Evolutionary conservation across 257 asterid genomes (phyloP).

Genomic region (Scutellaria barbata): DNA sequence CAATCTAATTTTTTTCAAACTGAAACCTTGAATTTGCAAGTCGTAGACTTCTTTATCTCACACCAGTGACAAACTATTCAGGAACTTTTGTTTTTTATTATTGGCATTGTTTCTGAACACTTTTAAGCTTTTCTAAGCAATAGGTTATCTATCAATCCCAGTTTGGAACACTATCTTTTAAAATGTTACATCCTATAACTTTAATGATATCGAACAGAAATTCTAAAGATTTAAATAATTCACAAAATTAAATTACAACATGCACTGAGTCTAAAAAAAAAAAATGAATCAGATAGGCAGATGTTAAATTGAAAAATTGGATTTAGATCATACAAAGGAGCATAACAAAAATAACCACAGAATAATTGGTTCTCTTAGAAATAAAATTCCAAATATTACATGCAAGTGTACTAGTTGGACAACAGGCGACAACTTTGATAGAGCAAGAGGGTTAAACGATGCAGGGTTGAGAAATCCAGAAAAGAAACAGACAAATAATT

Average conservation of each 20-base stretch:
- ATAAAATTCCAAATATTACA: background rate
- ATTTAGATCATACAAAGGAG: slow-evolving; percentile 20
- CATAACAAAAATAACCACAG: background rate
- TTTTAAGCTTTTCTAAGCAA: background rate
- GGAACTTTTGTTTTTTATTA: slow-evolving; percentile 1
- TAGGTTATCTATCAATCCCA: background rate
- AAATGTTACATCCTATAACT: background rate
- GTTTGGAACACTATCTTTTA: slow-evolving; percentile 10
- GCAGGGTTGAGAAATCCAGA: slow-evolving; percentile 21
- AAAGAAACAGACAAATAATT: slow-evolving; percentile 30
- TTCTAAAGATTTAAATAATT: slow-evolving; percentile 10
- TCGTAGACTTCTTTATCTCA: background rate
- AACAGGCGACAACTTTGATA: slow-evolving; percentile 13
- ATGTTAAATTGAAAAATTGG: background rate
- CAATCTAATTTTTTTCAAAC: too few species aligned
- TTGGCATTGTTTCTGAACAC: background rate
- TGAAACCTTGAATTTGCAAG: too few species aligned
- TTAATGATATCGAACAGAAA: background rate
- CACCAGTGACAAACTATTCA: background rate
- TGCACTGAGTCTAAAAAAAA: slow-evolving; percentile 26
- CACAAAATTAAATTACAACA: slow-evolving; percentile 25
- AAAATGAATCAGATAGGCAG: background rate
- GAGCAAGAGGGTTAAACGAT: background rate
- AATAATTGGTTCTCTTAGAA: slow-evolving; percentile 10
- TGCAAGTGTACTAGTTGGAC: slow-evolving; percentile 26